Evolutionary conservation across 495 filamentous ascomycete species (phyloP).

Genomic region (Cairneyella variabilis): DNA sequence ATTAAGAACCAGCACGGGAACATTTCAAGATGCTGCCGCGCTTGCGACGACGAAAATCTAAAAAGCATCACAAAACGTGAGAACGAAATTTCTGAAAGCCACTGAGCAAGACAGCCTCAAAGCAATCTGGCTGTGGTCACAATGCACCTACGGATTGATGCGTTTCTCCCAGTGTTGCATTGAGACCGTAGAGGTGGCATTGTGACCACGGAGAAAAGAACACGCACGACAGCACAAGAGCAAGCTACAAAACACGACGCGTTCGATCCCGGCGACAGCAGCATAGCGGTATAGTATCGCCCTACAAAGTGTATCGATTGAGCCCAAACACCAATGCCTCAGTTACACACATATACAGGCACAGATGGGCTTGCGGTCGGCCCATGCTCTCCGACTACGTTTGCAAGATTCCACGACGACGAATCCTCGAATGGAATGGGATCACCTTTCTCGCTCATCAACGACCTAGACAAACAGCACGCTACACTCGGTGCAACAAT

Average conservation of each 20-base stretch:
- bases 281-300: neutral
- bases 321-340: neutral
- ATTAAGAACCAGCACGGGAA: too few species aligned
- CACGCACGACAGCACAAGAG: neutral
- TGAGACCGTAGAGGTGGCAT: neutral
- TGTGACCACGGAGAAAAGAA: neutral
- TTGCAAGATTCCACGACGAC: neutral
- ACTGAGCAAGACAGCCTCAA: neutral
- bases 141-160: neutral
- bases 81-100: neutral
- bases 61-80: slow-evolving; percentile 1
- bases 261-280: neutral
- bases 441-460: neutral
- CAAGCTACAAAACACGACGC: neutral
- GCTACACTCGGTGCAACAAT: slow-evolving; percentile 2
- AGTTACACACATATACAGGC: neutral
- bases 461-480: slow-evolving; percentile 1
- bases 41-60: too few species aligned
- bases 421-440: neutral
- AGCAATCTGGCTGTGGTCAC: neutral
- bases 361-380: neutral
- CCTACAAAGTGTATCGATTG: neutral
- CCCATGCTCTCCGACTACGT: neutral
- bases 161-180: neutral
- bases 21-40: too few species aligned